phyloP scores from a whole-genome alignment of 768 basidiomycete species.

The Tubosaeta sp. region DNA sequence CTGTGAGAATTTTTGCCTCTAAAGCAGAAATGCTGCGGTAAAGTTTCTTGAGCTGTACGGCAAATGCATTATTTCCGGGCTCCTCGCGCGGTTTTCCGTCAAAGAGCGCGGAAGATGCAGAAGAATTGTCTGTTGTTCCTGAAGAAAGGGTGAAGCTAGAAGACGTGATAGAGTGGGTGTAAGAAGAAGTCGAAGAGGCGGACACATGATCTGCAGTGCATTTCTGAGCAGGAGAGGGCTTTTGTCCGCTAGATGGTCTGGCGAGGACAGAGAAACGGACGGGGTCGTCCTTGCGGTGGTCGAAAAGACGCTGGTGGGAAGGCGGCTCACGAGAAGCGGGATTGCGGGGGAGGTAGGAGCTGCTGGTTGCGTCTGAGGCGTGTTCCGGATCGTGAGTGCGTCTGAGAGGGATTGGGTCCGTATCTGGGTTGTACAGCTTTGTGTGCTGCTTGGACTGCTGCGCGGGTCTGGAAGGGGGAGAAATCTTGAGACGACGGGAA shows the following conservation, averaged over 20 bases:
- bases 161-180: slow-evolving; percentile 63
- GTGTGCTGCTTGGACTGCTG: slow-evolving; percentile 32
- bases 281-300: slow-evolving; percentile 89
- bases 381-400: slow-evolving; percentile 62
- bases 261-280: slow-evolving; percentile 72
- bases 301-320: slow-evolving; percentile 63
- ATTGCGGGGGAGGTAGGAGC: slow-evolving; percentile 39
- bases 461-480: slow-evolving; percentile 42
- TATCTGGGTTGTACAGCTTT: slow-evolving; percentile 71
- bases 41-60: slow-evolving; percentile 70
- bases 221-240: slow-evolving; percentile 52
- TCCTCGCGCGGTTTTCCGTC: slow-evolving; percentile 52
- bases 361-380: slow-evolving; percentile 54
- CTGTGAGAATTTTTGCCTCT: slow-evolving; percentile 68
- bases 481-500: slow-evolving; percentile 66
- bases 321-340: slow-evolving; percentile 31
- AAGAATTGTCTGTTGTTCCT: slow-evolving; percentile 68
- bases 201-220: slow-evolving; percentile 68
- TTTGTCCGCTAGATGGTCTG: slow-evolving; percentile 39
- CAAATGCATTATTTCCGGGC: slow-evolving; percentile 62
- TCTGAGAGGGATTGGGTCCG: slow-evolving; percentile 60
- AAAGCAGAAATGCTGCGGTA: slow-evolving; percentile 80
- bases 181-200: slow-evolving; percentile 71
- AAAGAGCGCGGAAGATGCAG: slow-evolving; percentile 66
- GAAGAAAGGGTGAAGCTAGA: slow-evolving; percentile 74